Evolutionary conservation across 1,284 basidiomycete genomes (phyloP).

Genomic region (Rhodofomes roseus): DNA sequence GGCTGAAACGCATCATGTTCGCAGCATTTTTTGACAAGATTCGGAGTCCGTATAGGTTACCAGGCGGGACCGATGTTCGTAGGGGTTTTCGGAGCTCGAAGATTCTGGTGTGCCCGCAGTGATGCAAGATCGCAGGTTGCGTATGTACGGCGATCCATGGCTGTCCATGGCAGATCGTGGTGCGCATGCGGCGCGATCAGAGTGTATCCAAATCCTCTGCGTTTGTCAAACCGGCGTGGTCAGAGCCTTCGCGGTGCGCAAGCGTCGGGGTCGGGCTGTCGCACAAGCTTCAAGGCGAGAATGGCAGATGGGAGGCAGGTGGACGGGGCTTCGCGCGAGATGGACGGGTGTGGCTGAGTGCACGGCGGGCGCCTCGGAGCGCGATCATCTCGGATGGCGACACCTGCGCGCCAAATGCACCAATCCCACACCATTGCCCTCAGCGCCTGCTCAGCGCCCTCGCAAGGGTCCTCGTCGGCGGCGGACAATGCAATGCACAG

Average conservation of each 20-base stretch:
- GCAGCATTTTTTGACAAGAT: too few species aligned
- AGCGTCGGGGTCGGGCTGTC: slow-evolving; percentile 1
- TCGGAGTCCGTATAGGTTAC: too few species aligned
- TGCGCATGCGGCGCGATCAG: neutral
- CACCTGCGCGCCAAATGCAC: neutral
- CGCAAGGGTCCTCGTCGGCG: neutral
- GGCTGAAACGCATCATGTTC: too few species aligned
- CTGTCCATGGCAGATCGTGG: neutral
- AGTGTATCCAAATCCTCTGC: neutral
- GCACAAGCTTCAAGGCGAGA: too few species aligned
- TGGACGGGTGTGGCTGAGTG: neutral
- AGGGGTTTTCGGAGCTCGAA: too few species aligned
- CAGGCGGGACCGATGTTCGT: too few species aligned
- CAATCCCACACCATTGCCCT: neutral
- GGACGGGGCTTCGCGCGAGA: neutral
- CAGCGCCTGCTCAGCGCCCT: neutral
- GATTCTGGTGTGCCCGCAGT: too few species aligned
- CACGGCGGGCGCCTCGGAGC: too few species aligned
- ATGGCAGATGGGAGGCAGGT: neutral
- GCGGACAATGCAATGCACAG: neutral
- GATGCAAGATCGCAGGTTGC: neutral
- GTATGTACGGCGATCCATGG: neutral
- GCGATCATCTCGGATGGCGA: slow-evolving; percentile 1
- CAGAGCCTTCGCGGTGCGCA: neutral
- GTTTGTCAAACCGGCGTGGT: neutral